Conservation (phyloP, 2,329 filamentous ascomycete genomes). For the Fusarium concolor region DNA sequence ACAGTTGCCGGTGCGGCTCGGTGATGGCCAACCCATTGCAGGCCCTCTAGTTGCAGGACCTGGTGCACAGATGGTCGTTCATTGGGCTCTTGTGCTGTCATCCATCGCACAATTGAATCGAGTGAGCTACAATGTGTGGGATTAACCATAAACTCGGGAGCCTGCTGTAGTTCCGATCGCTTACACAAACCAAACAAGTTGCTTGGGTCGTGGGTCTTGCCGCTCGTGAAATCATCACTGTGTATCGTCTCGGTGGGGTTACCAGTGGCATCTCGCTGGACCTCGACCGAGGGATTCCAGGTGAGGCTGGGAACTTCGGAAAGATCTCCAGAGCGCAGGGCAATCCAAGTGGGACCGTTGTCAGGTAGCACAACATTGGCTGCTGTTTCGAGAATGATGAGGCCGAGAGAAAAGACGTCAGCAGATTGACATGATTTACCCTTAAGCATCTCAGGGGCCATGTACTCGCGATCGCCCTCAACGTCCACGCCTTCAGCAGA, state of each 20-base stretch:
- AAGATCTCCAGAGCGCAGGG: constrained; percentile 88
- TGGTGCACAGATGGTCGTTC: constrained; percentile 80
- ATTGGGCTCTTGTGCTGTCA: constrained; percentile 82
- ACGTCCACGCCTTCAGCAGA: constrained; percentile 82
- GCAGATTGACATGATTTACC: constrained; percentile 90
- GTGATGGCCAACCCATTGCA: constrained; percentile 82
- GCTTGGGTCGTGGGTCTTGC: constrained; percentile 50
- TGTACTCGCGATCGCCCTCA: constrained; percentile 96
- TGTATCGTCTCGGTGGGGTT: constrained; percentile 54
- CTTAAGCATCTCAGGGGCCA: constrained; percentile 90
- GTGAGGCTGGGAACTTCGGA: constrained; percentile 90
- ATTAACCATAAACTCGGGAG: constrained; percentile 92
- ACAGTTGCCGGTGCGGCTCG: constrained; percentile 91
- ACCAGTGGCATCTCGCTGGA: constrained; percentile 78
- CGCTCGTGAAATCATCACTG: constrained; percentile 50
- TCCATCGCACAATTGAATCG: constrained; percentile 85
- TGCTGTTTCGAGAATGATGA: constrained; percentile 94
- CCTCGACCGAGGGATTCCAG: constrained; percentile 77
- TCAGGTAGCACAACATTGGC: constrained; percentile 94
- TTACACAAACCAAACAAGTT: constrained; percentile 60
- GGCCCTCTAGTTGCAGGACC: constrained; percentile 77
- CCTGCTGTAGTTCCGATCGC: constrained; percentile 66
- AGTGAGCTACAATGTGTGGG: constrained; percentile 77
- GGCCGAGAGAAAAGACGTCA: constrained; percentile 92
- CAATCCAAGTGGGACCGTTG: constrained; percentile 91